Percentiles rank a stretch among this genome's conserved stretches.
Evolutionary conservation across 805 yeast species (phyloP).

Genomic region (Sugiyamaella americana): DNA sequence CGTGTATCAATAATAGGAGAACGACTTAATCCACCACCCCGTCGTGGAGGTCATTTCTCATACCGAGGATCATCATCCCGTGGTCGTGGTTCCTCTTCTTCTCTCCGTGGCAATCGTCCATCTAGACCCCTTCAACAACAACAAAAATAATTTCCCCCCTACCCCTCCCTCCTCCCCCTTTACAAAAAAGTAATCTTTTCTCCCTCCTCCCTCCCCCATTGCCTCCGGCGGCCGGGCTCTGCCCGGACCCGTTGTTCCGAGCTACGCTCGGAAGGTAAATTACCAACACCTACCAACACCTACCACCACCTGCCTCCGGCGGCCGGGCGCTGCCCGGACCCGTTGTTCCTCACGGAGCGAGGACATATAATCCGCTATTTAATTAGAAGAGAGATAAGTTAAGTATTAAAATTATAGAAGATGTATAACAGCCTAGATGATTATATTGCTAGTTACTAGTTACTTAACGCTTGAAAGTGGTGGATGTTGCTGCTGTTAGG

Average conservation of each 20-base stretch:
- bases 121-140: not conserved
- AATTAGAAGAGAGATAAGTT: too few species aligned
- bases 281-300: too few species aligned
- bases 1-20: slow-evolving; percentile 22
- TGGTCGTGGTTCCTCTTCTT: slow-evolving; percentile 3
- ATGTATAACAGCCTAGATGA: too few species aligned
- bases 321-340: too few species aligned
- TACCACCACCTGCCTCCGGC: too few species aligned
- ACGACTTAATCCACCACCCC: slow-evolving; percentile 2
- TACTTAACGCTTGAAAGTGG: too few species aligned
- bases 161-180: not conserved
- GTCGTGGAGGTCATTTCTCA: slow-evolving; percentile 2
- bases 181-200: not conserved
- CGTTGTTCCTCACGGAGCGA: too few species aligned
- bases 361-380: too few species aligned
- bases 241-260: not conserved
- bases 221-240: not conserved
- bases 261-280: too few species aligned
- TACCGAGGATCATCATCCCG: slow-evolving; percentile 2
- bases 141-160: not conserved
- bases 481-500: too few species aligned
- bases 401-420: too few species aligned
- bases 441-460: too few species aligned
- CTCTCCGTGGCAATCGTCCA: not conserved
- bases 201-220: not conserved